Evolutionary conservation across 768 basidiomycete species (phyloP).

Genomic region (Termitomyces sp.): DNA sequence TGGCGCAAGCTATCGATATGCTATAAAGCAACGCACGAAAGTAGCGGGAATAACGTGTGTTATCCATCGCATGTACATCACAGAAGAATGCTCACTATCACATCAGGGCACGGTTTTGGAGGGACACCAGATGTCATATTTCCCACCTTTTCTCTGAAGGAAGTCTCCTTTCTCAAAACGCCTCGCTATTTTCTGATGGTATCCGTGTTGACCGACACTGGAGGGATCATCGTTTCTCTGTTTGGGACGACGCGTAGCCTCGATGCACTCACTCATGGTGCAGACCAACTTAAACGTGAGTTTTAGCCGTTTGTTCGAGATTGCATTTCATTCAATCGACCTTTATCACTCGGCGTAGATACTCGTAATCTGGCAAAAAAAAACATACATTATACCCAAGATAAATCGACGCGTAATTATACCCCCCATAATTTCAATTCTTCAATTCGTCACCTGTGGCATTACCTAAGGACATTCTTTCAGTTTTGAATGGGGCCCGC

Average conservation of each 20-base stretch:
- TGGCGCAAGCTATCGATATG: slow-evolving; percentile 64
- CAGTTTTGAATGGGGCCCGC: too few species aligned
- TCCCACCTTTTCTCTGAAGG: slow-evolving; percentile 53
- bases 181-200: slow-evolving; percentile 39
- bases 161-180: slow-evolving; percentile 9
- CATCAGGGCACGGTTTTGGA: slow-evolving; percentile 58
- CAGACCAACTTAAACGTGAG: neutral
- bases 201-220: slow-evolving; percentile 62
- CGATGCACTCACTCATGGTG: neutral
- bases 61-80: slow-evolving; percentile 4
- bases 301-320: neutral
- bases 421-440: neutral
- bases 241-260: slow-evolving; percentile 47
- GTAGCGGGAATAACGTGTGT: slow-evolving; percentile 69
- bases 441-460: neutral
- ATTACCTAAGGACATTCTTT: neutral
- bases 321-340: neutral
- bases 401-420: neutral
- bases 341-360: neutral
- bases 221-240: slow-evolving; percentile 59
- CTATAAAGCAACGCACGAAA: slow-evolving; percentile 57
- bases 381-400: slow-evolving; percentile 6
- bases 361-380: neutral
- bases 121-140: slow-evolving; percentile 54
- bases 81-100: neutral